Base-by-base conservation (phyloP, 2,329 filamentous ascomycete genomes). In the Scedosporium boydii region DNA sequence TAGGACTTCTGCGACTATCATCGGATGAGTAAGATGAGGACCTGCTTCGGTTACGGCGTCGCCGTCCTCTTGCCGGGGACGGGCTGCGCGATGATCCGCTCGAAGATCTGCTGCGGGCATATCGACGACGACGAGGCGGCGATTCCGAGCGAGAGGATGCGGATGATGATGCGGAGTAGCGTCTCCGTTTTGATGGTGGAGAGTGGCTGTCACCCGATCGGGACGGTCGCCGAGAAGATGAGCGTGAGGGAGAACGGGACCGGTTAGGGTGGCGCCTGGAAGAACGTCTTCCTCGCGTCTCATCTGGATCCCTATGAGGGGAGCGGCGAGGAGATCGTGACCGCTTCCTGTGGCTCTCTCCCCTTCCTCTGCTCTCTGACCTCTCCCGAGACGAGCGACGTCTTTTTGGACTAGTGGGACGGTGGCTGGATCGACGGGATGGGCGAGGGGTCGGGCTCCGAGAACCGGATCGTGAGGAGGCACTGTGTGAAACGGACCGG, bases 331-430 rank as follows among this genome's bases (percentile, higher is more conserved):
- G 70, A 3, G 72, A 72, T 27, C 70, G 67, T 23, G 73, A 70
- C 65, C 75, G 76, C 34, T 75, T 74, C 63, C 70, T 74, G 62
- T 65, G 74, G 21, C 78, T 75, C 65, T 79, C 82, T 42, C 74
- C 73, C 4, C 79, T 82, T 14, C 73, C 71, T 3, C 80, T 80
- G 62, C 80, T 79, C 62, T 80, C 77, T 41, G 81, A 77, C 57
- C 81, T 76, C 66, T 85, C 85, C 2, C 75, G 73, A 4, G 73
- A 70, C 6, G 10, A 10, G 21, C 10, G 46, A 34, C 48, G 59
- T 21, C 48, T 21, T 23, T 23, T 55, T 1, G 59, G 48, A 16
- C 48, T 58, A 9, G 51, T 7, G 2, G 29, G 14, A 12, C 21
- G 51, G 21, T 58, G 44, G 23, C 48, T 58, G 10, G 60, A 58